Base-by-base conservation (phyloP, 73 alveolate species). In the Breviolum minutum region DNA sequence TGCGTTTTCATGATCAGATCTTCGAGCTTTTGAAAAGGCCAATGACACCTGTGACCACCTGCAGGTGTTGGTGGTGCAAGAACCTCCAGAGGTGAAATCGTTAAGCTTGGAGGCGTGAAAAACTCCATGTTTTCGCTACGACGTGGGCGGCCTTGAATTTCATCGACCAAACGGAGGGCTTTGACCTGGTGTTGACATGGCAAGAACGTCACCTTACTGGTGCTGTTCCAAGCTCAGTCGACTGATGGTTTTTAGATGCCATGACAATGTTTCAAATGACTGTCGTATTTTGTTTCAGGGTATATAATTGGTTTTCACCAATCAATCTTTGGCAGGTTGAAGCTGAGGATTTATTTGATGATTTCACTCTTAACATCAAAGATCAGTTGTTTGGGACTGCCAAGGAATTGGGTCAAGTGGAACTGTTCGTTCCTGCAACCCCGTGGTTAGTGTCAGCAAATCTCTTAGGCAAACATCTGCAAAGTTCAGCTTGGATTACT, bases 61-160 rank as follows among this genome's bases (percentile, higher is more conserved):
- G 26, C 73, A 89, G 96, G 86, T 89, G 17, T 71, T 89, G 73
- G 86, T 89, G 29, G 96, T 89, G 96, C 96, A 89, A 70, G 96
- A 89, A 70, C 96, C 96, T 62, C 96, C 96, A 10, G 96, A 89
- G 30, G 86, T 89, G n/a, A 89, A 89, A 70, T 10, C 81, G 17
- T 69, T 89, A 71, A 74, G 66, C 40, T 29, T 89, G 61, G 96
- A 89, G 96, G 96, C 79, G 20, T 22, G 32, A 14, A n/a, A n/a
- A n/a, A n/a, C n/a, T n/a, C n/a, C n/a, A n/a, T n/a, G n/a, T n/a
- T n/a, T n/a, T n/a, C n/a, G n/a, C n/a, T n/a, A n/a, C n/a, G n/a
- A n/a, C n/a, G n/a, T n/a, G n/a, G n/a, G n/a, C n/a, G n/a, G n/a
- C n/a, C n/a, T n/a, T n/a, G n/a, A n/a, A n/a, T n/a, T n/a, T n/a